Base-by-base conservation (phyloP, 2,329 filamentous ascomycete species). In the Lecanoromycetidae sp. region DNA sequence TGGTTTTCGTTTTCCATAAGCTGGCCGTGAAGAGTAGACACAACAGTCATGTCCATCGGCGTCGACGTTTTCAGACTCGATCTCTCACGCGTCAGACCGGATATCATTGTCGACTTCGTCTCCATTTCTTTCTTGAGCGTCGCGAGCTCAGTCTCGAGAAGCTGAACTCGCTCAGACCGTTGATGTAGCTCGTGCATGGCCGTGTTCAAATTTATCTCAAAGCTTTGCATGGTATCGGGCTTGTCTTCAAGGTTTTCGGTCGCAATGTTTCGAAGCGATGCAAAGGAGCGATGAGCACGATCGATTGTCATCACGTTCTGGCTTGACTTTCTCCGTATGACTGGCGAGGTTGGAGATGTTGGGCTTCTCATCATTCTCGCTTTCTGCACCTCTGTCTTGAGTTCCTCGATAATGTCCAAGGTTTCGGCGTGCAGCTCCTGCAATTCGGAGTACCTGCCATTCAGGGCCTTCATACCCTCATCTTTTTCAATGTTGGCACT, bases 41-140 rank as follows among this genome's bases (percentile, higher is more conserved):
- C 82, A 54, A 95, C 80, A 0, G 86, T 88, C 61, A 95, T 93
- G 60, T 98, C 91, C 60, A 94, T 81, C 6, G 87, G 84, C 20
- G 84, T 83, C 2, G 74, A 72, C 62, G 72, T 76, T 61, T 90
- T 87, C 67, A 95, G 74, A 66, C 87, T 95, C 3, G 87, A 90
- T 50, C 93, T 76, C 65, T 98, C 93, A 45, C 91, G 82, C 3
- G 91, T 94, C 53, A 98, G 72, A 5, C 91, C 91, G 25, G 87
- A 86, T 57, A 98, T 96, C 60, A 98, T 88, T 25, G 86, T 85
- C 71, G 90, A 87, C 75, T 98, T 98, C 53, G 77, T 81, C 61
- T 98, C 91, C 82, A 96, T 94, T 64, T 98, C 91, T 69, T 87
- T 94, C 70, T 86, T 91, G 19, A 87, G 78, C 3, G 79, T 80